Percentiles rank a stretch among this genome's conserved stretches.
Evolutionary conservation across 2,329 filamentous ascomycete species (phyloP).

Genomic region (Cladosporium sp.): DNA sequence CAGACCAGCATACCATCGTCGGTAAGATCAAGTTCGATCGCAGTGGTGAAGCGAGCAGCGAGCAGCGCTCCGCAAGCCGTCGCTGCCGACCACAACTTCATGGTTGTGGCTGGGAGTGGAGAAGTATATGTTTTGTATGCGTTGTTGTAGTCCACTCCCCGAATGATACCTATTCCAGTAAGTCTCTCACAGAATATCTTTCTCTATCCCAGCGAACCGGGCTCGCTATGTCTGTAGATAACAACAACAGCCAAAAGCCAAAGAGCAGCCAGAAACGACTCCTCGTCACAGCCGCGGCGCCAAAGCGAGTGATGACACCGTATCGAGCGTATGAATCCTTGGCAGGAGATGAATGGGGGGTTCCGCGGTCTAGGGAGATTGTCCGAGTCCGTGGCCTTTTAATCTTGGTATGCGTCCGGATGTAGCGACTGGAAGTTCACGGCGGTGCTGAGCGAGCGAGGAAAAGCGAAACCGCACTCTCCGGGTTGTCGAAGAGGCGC

Average conservation of each 20-base stretch:
- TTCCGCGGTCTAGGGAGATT: no score
- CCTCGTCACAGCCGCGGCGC: conserved; percentile 1
- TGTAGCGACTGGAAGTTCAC: neutral
- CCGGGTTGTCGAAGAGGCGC: no score
- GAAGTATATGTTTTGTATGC: no score
- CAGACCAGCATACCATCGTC: conserved; percentile 4
- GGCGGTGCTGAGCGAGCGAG: neutral
- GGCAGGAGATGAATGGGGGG: conserved; percentile 9
- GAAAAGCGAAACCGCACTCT: neutral
- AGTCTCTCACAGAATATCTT: neutral
- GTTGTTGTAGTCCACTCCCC: neutral
- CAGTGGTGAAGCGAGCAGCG: conserved; percentile 16
- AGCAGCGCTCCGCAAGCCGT: conserved; percentile 16
- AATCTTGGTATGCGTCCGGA: neutral
- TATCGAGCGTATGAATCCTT: conserved; percentile 7
- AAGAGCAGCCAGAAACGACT: no score
- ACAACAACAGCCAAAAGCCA: no score
- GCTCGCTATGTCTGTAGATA: no score
- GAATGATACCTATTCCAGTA: neutral
- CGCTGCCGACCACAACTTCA: conserved; percentile 16
- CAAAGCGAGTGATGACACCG: neutral
- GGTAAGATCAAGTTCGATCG: conserved; percentile 13
- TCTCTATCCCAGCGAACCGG: neutral
- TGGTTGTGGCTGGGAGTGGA: conserved; percentile 11
- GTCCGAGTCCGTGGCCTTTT: no score